Base-by-base conservation (phyloP, 1,284 basidiomycete genomes). In the Sanghuangporus weigelae region DNA sequence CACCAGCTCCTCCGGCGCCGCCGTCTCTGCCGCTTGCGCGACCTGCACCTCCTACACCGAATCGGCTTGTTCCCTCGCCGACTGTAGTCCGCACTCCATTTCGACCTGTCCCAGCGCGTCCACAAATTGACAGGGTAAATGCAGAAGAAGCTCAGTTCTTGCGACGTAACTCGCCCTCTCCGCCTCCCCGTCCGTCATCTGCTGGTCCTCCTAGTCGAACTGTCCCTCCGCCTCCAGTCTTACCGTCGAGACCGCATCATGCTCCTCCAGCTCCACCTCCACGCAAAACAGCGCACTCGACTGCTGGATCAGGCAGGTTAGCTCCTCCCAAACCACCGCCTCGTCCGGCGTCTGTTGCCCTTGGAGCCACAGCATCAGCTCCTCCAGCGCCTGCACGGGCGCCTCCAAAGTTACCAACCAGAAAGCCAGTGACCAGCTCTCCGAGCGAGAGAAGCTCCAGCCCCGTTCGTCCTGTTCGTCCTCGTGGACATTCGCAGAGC, bases 11-110 rank as follows among this genome's bases (percentile, higher is more conserved):
- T 49, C 61, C 63, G 12, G 56, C 65, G 12, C 69, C 69, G n/a
- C 76, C 12, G 71, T 72, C 55, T 73, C 73, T 5, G 65, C 67
- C 68, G 39, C 68, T 71, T 42, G 64, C 64, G 59, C 69, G 70
- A 7, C 60, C 67, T 40, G 54, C 68, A 21, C 62, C 67, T 44
- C 54, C 67, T 46, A 48, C 46, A 16, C 56, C n/a, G 7, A 60
- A 56, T 21, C 74, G 79, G 35, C 70, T 70, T 23, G 76, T 78
- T 3, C 78, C 78, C 6, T 77, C 79, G 69, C 46, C 75, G 66
- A 58, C 75, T 66, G 60, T 69, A 35, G 64, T 70, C n/a, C 71
- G 72, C 23, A 56, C 71, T 26, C 68, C 64, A 48, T 56, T 67
- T 14, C 64, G 65, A 3, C 69, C 70, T 50, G 35, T 57, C 4